Conservation (phyloP, 129 eudicot genomes). For the Chrysanthemum lavandulifolium region DNA sequence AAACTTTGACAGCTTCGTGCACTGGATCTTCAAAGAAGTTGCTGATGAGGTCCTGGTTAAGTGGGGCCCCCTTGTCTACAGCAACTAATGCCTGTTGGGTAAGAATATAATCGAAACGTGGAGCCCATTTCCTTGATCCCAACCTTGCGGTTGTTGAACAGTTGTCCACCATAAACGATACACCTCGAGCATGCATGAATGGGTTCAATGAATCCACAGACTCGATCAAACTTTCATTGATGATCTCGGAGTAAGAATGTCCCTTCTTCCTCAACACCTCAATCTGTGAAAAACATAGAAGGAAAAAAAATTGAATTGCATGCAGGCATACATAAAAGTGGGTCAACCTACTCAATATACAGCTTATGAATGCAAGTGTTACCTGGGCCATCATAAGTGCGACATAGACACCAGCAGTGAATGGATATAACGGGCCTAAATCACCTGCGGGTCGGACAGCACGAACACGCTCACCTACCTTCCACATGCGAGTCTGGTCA, state of each 20-base stretch:
- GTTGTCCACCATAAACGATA: conserved; percentile 97
- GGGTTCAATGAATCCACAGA: conserved; percentile 95
- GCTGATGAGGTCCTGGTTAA: conserved; percentile 81
- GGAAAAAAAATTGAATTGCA: too few relatives aligned
- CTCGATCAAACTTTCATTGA: conserved; percentile 93
- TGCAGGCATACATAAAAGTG: too few relatives aligned
- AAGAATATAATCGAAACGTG: conserved; percentile 84
- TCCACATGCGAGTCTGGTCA: conserved; percentile 98
- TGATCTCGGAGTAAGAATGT: conserved; percentile 94
- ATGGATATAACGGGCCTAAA: conserved; percentile 88
- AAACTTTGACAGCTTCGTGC: conserved; percentile 86
- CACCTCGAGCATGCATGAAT: conserved; percentile 98
- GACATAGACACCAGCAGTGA: conserved; percentile 98
- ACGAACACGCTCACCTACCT: conserved; percentile 86
- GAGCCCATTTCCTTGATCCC: conserved; percentile 99
- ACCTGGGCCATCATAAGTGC: conserved; percentile 99
- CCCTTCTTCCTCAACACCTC: conserved; percentile 97
- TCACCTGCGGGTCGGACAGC: conserved; percentile 83
- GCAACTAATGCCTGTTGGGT: conserved; percentile 97
- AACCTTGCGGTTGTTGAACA: conserved; percentile 92
- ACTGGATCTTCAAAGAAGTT: conserved; percentile 90
- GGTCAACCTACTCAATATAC: background rate
- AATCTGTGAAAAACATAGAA: conserved; percentile 37
- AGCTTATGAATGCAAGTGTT: conserved; percentile 7
- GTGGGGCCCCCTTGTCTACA: conserved; percentile 61